Evolutionary conservation across 768 basidiomycete species (phyloP).

Genomic region (Leccinellum albellum): DNA sequence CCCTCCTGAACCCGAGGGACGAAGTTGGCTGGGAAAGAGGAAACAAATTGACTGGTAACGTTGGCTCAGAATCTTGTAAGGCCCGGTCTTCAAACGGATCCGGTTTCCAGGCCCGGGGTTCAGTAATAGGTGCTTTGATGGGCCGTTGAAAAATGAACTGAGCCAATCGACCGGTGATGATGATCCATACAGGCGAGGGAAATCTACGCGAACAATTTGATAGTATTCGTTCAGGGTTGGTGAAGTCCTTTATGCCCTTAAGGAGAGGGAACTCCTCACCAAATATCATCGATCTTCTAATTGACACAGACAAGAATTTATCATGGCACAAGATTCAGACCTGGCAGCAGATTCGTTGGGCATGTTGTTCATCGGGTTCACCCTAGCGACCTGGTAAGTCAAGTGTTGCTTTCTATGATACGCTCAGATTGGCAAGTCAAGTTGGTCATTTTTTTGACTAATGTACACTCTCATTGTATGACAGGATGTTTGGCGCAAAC

Average conservation of each 20-base stretch:
- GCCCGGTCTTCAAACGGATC: background rate
- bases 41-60: background rate
- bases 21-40: background rate
- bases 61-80: background rate
- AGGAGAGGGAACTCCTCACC: background rate
- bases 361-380: constrained; percentile 9
- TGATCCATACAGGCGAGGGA: background rate
- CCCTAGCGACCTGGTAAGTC: constrained; percentile 14
- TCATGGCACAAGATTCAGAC: background rate
- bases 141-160: background rate
- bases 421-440: background rate
- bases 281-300: background rate
- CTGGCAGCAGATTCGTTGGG: constrained; percentile 1
- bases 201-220: background rate
- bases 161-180: background rate
- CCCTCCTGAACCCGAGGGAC: background rate
- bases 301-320: background rate
- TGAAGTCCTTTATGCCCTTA: background rate
- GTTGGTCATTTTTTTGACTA: background rate
- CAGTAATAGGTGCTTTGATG: background rate
- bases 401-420: background rate
- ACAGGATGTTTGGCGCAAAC: constrained; percentile 14
- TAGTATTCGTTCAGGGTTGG: background rate
- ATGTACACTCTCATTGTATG: background rate
- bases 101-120: background rate